Conservation (phyloP, 2,329 filamentous ascomycete genomes). For the Colletotrichum tropicale region DNA sequence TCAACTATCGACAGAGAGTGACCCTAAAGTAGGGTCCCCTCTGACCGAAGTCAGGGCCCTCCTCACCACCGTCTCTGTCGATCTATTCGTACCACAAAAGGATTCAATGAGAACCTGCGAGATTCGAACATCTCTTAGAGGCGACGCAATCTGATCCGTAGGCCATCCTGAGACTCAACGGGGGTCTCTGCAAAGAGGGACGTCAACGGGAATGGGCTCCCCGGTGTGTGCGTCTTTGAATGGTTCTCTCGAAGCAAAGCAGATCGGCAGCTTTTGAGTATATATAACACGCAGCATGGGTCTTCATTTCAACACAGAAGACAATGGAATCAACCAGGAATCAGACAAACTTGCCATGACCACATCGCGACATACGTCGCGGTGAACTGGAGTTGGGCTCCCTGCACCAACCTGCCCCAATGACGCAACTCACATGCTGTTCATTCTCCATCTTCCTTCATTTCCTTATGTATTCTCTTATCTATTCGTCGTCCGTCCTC, state of each 20-base stretch:
- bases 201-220: background rate
- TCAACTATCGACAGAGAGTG: background rate
- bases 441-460: background rate
- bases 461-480: background rate
- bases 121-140: fast-evolving
- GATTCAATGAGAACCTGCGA: fast-evolving
- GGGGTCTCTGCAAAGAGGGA: background rate
- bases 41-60: background rate
- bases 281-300: fast-evolving
- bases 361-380: background rate
- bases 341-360: background rate
- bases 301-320: fast-evolving
- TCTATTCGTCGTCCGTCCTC: background rate
- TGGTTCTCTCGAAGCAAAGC: background rate
- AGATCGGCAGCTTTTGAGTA: fast-evolving
- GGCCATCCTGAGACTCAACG: background rate
- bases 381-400: background rate
- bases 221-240: fast-evolving
- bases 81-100: background rate
- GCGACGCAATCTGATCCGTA: fast-evolving
- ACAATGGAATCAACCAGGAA: background rate
- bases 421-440: background rate
- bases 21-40: fast-evolving
- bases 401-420: background rate
- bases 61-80: background rate